These are phyloP conservation scores for Sonneratia caseolaris DNA, from an alignment of 345 rosid genomes.

Conservation along the genomic window DNA sequence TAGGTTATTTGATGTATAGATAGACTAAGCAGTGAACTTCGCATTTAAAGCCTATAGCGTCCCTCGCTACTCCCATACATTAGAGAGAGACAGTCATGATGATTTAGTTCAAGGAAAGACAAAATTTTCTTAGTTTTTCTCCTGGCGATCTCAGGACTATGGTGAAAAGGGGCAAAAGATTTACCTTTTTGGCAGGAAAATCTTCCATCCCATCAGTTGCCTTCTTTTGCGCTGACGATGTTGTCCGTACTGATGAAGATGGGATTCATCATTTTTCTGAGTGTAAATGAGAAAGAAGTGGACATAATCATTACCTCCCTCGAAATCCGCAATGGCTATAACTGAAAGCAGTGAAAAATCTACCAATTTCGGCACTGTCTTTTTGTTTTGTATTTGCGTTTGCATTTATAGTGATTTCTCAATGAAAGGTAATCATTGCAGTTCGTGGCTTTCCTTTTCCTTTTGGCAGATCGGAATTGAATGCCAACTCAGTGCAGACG, in stretches of 20 bases:
- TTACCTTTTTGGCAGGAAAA: background rate
- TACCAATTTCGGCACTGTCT: too few species aligned
- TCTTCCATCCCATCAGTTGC: background rate
- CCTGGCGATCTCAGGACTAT: too few species aligned
- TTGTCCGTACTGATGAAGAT: background rate
- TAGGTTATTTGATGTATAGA: too few species aligned
- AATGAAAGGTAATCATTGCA: background rate
- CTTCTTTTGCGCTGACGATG: background rate
- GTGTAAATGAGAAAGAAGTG: background rate
- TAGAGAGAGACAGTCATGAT: too few species aligned
- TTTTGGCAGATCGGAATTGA: constrained; percentile 76
- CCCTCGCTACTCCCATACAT: too few species aligned
- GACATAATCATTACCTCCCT: background rate
- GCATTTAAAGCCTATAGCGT: too few species aligned
- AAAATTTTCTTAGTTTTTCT: too few species aligned
- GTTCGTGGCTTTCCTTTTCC: background rate
- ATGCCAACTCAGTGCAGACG: constrained; percentile 93
- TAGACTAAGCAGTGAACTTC: too few species aligned
- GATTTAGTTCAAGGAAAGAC: too few species aligned
- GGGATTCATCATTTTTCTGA: background rate
- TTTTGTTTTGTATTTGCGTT: background rate
- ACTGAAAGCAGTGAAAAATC: constrained; percentile 2
- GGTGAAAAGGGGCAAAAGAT: background rate
- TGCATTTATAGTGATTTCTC: background rate
- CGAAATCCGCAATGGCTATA: background rate